Percentiles rank a stretch among this genome's conserved stretches.
Evolutionary conservation across 2,329 filamentous ascomycete genomes (phyloP).

Genomic region (Claviceps paspali): DNA sequence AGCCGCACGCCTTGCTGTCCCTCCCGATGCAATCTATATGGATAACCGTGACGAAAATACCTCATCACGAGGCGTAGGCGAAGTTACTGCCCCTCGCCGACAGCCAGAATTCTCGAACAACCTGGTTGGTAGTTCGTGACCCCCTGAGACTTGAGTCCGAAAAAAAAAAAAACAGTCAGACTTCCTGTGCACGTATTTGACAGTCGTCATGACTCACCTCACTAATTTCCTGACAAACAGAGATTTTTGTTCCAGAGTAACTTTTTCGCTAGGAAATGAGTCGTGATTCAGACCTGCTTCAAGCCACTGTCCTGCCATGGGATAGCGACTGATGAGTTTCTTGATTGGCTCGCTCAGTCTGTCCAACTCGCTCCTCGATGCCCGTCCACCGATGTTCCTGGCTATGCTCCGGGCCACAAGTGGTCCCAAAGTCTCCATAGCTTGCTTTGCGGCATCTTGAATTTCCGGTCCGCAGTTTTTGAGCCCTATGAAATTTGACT

Average conservation of each 20-base stretch:
- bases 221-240: slow-evolving; percentile 52
- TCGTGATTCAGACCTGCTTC: slow-evolving; percentile 40
- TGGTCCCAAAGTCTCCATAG: slow-evolving; percentile 45
- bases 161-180: background rate
- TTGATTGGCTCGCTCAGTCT: slow-evolving; percentile 56
- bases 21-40: background rate
- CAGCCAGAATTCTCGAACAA: slow-evolving; percentile 62
- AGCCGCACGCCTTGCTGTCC: background rate
- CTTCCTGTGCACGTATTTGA: background rate
- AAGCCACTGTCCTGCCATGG: slow-evolving; percentile 45
- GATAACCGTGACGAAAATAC: background rate
- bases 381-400: slow-evolving; percentile 52
- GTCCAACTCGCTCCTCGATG: slow-evolving; percentile 57
- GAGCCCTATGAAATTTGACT: slow-evolving; percentile 39
- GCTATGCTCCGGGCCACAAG: slow-evolving; percentile 43
- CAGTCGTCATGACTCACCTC: slow-evolving; percentile 23
- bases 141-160: slow-evolving; percentile 45
- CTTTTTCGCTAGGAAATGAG: slow-evolving; percentile 43
- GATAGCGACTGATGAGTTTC: slow-evolving; percentile 44
- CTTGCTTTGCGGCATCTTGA: slow-evolving; percentile 28
- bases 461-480: slow-evolving; percentile 26
- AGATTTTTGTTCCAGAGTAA: slow-evolving; percentile 42
- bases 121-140: slow-evolving; percentile 45
- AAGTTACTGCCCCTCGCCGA: slow-evolving; percentile 46
- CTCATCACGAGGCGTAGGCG: slow-evolving; percentile 38